Base-by-base conservation (phyloP, 805 yeast species). In the Wickerhamomyces strasburgensis region DNA sequence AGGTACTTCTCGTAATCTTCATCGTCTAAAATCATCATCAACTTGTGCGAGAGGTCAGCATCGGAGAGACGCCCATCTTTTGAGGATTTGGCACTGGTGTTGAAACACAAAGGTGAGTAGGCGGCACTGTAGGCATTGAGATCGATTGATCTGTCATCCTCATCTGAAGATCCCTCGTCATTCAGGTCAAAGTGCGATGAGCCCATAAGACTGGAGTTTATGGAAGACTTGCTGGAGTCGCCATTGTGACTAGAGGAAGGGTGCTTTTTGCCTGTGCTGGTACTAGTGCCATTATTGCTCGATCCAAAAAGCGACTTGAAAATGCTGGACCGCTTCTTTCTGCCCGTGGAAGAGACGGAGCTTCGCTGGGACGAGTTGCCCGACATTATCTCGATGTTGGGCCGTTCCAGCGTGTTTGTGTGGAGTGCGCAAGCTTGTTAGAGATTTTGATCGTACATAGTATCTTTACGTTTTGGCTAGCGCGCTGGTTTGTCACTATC, bases 1-100 rank as follows among this genome's bases (percentile, higher is more conserved):
- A 76, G 54, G 23, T 73, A 65, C 38, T 67, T 56, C 14, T 62
- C 56, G 41, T 63, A 56, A 37, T 66, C 68, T 3, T 62, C 64
- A 26, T 62, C 66, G 9, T 37, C 45, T 18, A 39, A 33, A 40
- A 23, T 41, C 27, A 24, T 32, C 23, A 31, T 33, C 6, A 34
- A 29, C 16, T 37, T 28, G 32, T 33, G 44, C 13, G 34, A 18
- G 5, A 31, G 32, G 33, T 40, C 36, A 14, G 34, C 21, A 13
- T 35, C 39, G 11, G 26, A 23, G 6, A 16, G 15, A 14, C 21
- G 29, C 9, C 31, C 43, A 13, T 39, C 39, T 19, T 35, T 35
- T 18, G 39, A 35, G 27, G 25, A 7, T 21, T 32, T 37, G 34
- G 13, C 18, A 11, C 28, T 24, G 14, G 15, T 31, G 11, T 29